Conservation (phyloP, 306 rosid species). For the Lagenaria siceraria region DNA sequence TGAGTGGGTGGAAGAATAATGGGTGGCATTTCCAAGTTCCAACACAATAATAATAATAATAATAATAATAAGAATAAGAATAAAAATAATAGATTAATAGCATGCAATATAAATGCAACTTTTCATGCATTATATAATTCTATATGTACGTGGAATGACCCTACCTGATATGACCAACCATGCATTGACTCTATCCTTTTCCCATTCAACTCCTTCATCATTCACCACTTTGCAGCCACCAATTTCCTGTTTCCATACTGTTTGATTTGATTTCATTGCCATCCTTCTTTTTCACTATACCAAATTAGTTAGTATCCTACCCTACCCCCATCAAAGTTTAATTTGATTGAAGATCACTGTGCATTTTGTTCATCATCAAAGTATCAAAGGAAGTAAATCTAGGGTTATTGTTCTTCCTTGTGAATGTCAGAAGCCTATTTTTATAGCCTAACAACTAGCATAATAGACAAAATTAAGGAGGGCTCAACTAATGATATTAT, state of each 20-base stretch:
- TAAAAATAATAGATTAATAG: background rate
- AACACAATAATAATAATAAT: background rate
- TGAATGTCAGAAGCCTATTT: background rate
- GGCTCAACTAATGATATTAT: too few relatives aligned
- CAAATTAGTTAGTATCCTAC: background rate
- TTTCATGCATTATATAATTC: background rate
- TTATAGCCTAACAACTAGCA: background rate
- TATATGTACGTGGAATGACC: background rate
- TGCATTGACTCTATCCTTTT: conserved; percentile 11
- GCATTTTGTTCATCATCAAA: background rate
- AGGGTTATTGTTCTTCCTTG: background rate
- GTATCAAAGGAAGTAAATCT: background rate
- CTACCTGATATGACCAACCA: conserved; percentile 11
- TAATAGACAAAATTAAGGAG: too few relatives aligned
- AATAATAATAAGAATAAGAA: background rate
- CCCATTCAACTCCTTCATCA: conserved; percentile 10
- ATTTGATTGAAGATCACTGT: background rate
- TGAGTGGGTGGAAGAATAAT: conserved; percentile 7
- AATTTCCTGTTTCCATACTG: conserved; percentile 5
- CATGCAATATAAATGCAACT: conserved; percentile 3
- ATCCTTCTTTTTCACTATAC: background rate
- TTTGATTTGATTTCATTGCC: conserved; percentile 2
- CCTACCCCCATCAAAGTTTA: background rate
- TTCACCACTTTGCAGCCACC: conserved; percentile 11
- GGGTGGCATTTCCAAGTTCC: conserved; percentile 3